Evolutionary conservation across 2,329 filamentous ascomycete species (phyloP).

Genomic region (Periconia digitata): DNA sequence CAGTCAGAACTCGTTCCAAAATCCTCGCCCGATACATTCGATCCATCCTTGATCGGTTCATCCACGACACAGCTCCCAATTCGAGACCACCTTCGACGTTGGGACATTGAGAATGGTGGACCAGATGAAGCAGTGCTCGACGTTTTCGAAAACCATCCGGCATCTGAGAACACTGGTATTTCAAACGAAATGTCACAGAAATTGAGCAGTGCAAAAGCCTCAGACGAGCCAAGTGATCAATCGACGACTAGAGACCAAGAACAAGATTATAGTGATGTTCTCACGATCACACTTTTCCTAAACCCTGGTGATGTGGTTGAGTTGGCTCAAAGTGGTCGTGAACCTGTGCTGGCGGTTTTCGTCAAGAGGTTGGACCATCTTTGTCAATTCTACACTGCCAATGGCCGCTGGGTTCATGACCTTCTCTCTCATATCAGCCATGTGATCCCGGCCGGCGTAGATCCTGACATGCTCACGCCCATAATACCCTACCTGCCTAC

Average conservation of each 20-base stretch:
- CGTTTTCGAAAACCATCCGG: constrained; percentile 35
- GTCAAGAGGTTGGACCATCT: constrained; percentile 45
- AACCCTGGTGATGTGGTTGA: constrained; percentile 55
- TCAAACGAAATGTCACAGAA: no score
- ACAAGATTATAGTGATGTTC: constrained; percentile 32
- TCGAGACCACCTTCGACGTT: constrained; percentile 38
- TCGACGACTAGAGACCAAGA: no score
- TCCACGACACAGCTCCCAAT: constrained; percentile 20
- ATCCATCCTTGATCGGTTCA: constrained; percentile 15
- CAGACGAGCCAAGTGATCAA: no score
- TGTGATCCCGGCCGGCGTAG: constrained; percentile 52
- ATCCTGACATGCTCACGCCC: constrained; percentile 47
- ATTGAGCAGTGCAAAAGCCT: no score
- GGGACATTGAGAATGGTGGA: constrained; percentile 47
- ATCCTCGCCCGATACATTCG: constrained; percentile 6
- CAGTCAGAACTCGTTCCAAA: constrained; percentile 11
- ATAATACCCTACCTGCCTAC: constrained; percentile 56
- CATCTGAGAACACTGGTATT: constrained; percentile 15
- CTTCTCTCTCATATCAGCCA: constrained; percentile 47
- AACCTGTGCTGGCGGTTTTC: constrained; percentile 53
- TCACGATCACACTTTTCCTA: constrained; percentile 41
- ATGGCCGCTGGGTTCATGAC: constrained; percentile 52
- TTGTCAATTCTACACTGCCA: constrained; percentile 54
- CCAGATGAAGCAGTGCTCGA: constrained; percentile 31
- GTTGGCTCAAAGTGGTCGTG: constrained; percentile 36